A percentile compares a stretch with the other conserved stretches of the same genome.
These are phyloP conservation scores for Hyaloscypha variabilis DNA, from an alignment of 495 filamentous ascomycete species.

Conservation along the genomic window DNA sequence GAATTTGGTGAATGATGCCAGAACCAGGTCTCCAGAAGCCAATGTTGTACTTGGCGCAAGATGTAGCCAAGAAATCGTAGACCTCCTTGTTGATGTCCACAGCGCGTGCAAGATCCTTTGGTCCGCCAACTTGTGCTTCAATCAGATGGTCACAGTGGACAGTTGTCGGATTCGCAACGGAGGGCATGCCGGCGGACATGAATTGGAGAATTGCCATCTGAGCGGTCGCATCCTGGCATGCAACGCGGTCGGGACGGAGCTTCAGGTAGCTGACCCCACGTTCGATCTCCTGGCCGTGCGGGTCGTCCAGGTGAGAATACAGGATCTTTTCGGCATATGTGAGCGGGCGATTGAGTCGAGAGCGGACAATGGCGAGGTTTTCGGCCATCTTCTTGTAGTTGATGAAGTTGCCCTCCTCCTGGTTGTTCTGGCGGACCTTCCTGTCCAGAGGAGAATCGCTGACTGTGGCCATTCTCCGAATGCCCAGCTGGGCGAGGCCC, in stretches of 20 bases:
- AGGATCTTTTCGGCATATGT: conserved; percentile 98
- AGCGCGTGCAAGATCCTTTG: conserved; percentile 91
- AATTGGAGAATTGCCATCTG: conserved; percentile 99
- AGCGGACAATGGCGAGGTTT: conserved; percentile 89
- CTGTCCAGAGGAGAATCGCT: conserved; percentile 54
- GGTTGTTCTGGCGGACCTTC: conserved; percentile 61
- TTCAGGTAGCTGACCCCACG: conserved; percentile 94
- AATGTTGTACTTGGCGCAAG: conserved; percentile 99
- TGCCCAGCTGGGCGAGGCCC: conserved; percentile 46
- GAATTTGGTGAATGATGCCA: conserved; percentile 99
- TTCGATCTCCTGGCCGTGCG: conserved; percentile 93
- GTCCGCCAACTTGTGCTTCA: conserved; percentile 93
- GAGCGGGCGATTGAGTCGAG: conserved; percentile 86
- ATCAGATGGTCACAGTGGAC: conserved; percentile 99
- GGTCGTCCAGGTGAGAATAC: conserved; percentile 98
- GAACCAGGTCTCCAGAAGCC: conserved; percentile 99
- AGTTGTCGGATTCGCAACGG: conserved; percentile 91
- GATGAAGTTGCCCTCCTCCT: conserved; percentile 59
- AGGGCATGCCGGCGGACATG: conserved; percentile 96
- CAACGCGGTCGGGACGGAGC: conserved; percentile 95
- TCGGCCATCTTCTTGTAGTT: conserved; percentile 94
- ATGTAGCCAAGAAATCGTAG: conserved; percentile 93
- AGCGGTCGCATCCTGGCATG: conserved; percentile 98
- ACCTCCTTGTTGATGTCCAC: conserved; percentile 98
- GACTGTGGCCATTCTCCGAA: conserved; percentile 58